Evolutionary conservation across 176 grass and related monocot genomes (phyloP).

Genomic region (Rhynchospora pubera): DNA sequence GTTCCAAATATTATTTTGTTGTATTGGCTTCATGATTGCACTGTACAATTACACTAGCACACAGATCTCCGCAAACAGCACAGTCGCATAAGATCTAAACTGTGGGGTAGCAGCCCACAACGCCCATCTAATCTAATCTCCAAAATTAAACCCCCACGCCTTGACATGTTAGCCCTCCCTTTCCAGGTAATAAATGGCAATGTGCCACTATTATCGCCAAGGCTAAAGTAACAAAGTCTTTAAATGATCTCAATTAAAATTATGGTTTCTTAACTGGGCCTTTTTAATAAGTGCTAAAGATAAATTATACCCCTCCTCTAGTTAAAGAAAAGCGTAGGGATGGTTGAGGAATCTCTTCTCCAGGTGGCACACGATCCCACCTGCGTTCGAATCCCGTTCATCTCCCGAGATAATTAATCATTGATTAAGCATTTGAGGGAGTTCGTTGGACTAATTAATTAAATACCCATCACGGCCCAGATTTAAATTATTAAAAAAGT

Average conservation of each 20-base stretch:
- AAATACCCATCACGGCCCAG: background rate
- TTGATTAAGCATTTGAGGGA: slow-evolving; percentile 48
- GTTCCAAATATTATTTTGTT: too few species aligned
- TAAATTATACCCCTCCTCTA: background rate
- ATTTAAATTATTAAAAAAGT: background rate
- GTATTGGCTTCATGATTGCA: too few species aligned
- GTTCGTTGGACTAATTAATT: slow-evolving; percentile 20
- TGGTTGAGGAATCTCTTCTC: slow-evolving; percentile 41
- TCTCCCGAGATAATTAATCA: slow-evolving; percentile 54
- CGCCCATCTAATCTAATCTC: slow-evolving; percentile 27
- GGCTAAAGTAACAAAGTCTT: slow-evolving; percentile 35
- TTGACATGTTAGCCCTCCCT: slow-evolving; percentile 72
- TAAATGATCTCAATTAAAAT: slow-evolving; percentile 43
- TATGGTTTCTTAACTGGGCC: slow-evolving; percentile 13
- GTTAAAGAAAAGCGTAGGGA: slow-evolving; percentile 30
- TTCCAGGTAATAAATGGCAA: slow-evolving; percentile 83
- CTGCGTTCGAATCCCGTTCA: slow-evolving; percentile 38
- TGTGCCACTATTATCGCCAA: slow-evolving; percentile 36
- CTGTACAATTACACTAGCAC: background rate
- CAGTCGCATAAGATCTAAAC: background rate
- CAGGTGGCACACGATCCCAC: slow-evolving; percentile 73
- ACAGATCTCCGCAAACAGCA: background rate
- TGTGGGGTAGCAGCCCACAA: slow-evolving; percentile 10
- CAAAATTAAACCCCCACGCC: slow-evolving; percentile 52
- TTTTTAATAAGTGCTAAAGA: background rate